phyloP scores from a whole-genome alignment of 352 stramenopile genomes.

The Elongisporangium anandrum region DNA sequence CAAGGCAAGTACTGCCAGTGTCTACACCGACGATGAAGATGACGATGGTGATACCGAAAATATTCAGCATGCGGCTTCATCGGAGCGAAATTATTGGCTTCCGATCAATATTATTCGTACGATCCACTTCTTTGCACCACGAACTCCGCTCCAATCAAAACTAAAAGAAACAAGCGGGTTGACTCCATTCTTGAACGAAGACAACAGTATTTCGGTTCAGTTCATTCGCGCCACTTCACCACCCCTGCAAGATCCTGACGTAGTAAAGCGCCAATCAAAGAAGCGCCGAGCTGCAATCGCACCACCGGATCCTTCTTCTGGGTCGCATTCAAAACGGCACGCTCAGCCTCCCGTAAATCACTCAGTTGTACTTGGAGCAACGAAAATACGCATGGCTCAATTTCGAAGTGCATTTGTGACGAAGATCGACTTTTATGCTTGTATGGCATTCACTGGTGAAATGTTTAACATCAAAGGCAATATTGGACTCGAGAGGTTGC shows the following conservation, averaged over 20 bases:
- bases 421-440: conserved; percentile 83
- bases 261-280: conserved; percentile 18
- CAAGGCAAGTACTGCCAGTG: conserved; percentile 20
- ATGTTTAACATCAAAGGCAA: conserved; percentile 86
- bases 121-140: conserved; percentile 71
- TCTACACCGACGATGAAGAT: conserved; percentile 23
- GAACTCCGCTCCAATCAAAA: conserved; percentile 67
- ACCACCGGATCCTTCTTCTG: conserved; percentile 6
- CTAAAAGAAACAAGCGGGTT: conserved; percentile 75
- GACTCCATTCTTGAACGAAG: conserved; percentile 54
- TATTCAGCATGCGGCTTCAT: background rate
- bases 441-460: conserved; percentile 72
- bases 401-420: conserved; percentile 83
- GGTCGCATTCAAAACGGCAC: background rate
- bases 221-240: conserved; percentile 72
- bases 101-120: conserved; percentile 73
- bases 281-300: conserved; percentile 38
- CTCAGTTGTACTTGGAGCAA: conserved; percentile 56
- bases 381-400: conserved; percentile 72
- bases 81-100: conserved; percentile 59
- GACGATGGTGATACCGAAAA: conserved; percentile 12
- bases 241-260: conserved; percentile 51
- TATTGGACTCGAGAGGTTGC: conserved; percentile 68
- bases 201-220: conserved; percentile 72
- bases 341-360: conserved; percentile 17